Evolutionary conservation across 768 basidiomycete species (phyloP).

Genomic region (Phanerochaete sordida): DNA sequence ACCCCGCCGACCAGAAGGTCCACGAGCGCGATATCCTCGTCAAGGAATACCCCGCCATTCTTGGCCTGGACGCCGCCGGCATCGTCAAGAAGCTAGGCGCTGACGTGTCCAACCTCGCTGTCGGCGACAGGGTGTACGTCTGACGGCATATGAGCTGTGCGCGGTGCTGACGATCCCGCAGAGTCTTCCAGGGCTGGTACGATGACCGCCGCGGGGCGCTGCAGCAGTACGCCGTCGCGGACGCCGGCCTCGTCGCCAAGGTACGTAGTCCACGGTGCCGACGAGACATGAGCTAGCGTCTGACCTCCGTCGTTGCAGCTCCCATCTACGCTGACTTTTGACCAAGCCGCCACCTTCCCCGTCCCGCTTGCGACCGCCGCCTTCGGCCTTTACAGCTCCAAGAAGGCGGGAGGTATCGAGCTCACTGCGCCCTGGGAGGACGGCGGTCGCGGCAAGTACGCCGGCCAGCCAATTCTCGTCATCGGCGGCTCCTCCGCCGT

Average conservation of each 20-base stretch:
- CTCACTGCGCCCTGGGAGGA: slow-evolving; percentile 31
- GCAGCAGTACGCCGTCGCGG: slow-evolving; percentile 26
- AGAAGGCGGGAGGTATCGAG: slow-evolving; percentile 19
- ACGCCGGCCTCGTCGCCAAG: slow-evolving; percentile 25
- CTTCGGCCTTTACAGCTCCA: slow-evolving; percentile 20
- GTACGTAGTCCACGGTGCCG: not conserved
- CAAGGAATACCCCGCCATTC: slow-evolving; percentile 29
- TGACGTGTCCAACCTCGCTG: slow-evolving; percentile 30
- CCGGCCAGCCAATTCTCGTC: slow-evolving; percentile 32
- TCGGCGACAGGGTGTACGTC: slow-evolving; percentile 41
- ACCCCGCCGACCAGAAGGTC: slow-evolving; percentile 35
- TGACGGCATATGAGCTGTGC: not conserved
- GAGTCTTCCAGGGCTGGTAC: slow-evolving; percentile 21
- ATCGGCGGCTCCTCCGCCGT: slow-evolving; percentile 35
- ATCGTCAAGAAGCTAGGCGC: slow-evolving; percentile 36
- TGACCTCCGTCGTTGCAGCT: slow-evolving; percentile 10
- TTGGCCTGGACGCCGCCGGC: slow-evolving; percentile 27
- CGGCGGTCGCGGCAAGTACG: slow-evolving; percentile 26
- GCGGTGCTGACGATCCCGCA: not conserved
- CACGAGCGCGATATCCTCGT: slow-evolving; percentile 23
- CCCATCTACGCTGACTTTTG: slow-evolving; percentile 26
- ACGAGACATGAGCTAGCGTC: not conserved
- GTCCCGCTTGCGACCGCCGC: slow-evolving; percentile 26
- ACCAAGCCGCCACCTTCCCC: slow-evolving; percentile 29
- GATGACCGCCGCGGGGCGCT: slow-evolving; percentile 13